phyloP scores from a whole-genome alignment of 176 grass and related monocot species.

The Poa annua region DNA sequence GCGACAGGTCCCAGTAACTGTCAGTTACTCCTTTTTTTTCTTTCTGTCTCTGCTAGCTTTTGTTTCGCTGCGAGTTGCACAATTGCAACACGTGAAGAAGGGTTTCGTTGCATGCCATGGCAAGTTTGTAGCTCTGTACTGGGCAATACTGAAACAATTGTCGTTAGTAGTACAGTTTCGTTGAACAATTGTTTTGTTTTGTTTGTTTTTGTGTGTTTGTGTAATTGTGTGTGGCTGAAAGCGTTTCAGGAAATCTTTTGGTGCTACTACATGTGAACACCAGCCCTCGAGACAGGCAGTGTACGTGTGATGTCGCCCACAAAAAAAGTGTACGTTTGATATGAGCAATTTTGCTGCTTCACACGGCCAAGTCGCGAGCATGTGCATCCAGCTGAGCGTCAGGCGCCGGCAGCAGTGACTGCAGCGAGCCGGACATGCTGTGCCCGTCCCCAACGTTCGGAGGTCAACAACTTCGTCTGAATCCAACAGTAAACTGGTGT shows the following conservation, averaged over 20 bases:
- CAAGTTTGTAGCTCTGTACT: not conserved
- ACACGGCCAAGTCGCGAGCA: no score
- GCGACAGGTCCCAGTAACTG: not conserved
- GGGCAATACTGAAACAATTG: not conserved
- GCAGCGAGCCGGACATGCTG: not conserved
- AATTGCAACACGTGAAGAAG: not conserved
- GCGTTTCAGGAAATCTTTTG: not conserved
- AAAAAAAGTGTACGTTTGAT: no score
- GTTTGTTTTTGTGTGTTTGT: not conserved
- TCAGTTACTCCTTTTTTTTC: not conserved
- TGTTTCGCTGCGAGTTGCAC: not conserved
- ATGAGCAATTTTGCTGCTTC: no score
- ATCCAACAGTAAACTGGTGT: not conserved
- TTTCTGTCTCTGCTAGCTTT: not conserved
- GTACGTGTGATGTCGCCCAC: no score
- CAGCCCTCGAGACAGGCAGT: no score
- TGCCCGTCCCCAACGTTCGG: not conserved
- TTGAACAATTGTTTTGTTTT: not conserved
- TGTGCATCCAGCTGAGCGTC: not conserved
- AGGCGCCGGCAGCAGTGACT: conserved; percentile 15
- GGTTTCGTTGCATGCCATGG: not conserved
- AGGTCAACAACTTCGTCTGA: not conserved
- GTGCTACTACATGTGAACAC: no score
- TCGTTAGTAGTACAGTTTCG: not conserved
- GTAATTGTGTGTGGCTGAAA: not conserved